A percentile compares a stretch with the other conserved stretches of the same genome.
These are phyloP conservation scores for Chytridiales sp. DNA, from an alignment of 371 early-diverging fungal species.

Conservation along the genomic window DNA sequence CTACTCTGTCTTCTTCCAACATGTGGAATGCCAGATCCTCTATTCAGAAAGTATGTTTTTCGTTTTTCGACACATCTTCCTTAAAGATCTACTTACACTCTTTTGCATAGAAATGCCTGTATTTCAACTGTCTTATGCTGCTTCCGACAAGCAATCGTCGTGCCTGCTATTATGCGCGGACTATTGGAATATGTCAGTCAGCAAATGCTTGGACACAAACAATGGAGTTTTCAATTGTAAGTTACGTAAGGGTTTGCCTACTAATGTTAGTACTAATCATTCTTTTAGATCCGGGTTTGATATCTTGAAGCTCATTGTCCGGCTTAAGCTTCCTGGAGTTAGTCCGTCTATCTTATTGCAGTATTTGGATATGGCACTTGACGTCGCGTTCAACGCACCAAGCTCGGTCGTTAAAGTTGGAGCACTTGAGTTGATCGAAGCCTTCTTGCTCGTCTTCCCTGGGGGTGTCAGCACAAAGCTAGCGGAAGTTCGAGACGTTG, in stretches of 20 bases:
- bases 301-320: conserved; percentile 39
- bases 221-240: conserved; percentile 52
- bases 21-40: conserved; percentile 51
- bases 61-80: neutral
- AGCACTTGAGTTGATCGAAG: conserved; percentile 45
- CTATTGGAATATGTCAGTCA: conserved; percentile 47
- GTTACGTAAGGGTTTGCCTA: conserved; percentile 7
- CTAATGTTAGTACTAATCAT: conserved; percentile 5
- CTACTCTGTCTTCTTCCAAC: conserved; percentile 49
- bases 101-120: conserved; percentile 38
- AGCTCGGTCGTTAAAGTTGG: conserved; percentile 45
- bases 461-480: conserved; percentile 41
- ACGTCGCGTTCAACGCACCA: conserved; percentile 48
- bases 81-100: neutral
- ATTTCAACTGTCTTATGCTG: conserved; percentile 40
- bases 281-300: conserved; percentile 47
- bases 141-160: conserved; percentile 35
- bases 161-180: conserved; percentile 43
- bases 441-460: conserved; percentile 49
- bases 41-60: conserved; percentile 34
- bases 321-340: conserved; percentile 47
- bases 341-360: conserved; percentile 43
- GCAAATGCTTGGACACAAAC: conserved; percentile 51
- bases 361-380: conserved; percentile 48
- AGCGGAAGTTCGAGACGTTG: conserved; percentile 46